Percentiles rank a stretch among this genome's conserved stretches.
Evolutionary conservation across 208 protist species (phyloP).

Genomic region (Tritrichomonas foetus): DNA sequence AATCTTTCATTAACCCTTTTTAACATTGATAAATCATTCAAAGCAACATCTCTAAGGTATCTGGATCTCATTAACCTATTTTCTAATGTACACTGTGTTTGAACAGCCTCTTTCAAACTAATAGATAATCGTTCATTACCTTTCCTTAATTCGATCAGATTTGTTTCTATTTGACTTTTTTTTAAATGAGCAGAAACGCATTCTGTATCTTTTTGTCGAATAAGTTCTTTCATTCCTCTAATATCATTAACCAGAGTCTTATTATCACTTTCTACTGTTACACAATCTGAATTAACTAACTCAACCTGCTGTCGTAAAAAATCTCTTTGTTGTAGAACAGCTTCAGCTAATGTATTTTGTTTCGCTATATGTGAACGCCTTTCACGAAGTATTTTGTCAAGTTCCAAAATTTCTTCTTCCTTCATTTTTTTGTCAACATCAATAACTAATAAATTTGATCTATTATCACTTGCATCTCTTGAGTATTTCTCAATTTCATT

Average conservation of each 20-base stretch:
- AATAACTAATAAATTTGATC: neutral
- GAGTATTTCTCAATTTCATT: neutral
- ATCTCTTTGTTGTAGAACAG: neutral
- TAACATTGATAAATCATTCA: neutral
- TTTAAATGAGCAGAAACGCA: neutral
- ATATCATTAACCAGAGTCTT: neutral
- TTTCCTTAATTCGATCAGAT: neutral
- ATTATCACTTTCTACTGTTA: neutral
- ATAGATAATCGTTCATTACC: neutral
- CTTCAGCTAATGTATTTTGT: neutral
- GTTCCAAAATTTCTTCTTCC: neutral
- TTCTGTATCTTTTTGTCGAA: neutral
- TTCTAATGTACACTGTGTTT: neutral
- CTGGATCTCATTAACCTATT: neutral
- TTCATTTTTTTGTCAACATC: neutral
- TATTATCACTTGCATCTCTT: neutral
- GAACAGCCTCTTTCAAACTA: neutral
- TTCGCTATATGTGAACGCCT: neutral
- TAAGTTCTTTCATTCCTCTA: neutral
- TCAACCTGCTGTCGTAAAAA: neutral
- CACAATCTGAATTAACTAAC: neutral
- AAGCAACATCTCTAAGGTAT: slow-evolving; percentile 1
- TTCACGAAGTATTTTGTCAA: neutral
- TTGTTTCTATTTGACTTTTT: neutral
- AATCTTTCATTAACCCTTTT: neutral